These are phyloP conservation scores for Cladosporium sp. DNA, from an alignment of 2,329 filamentous ascomycete species.

Conservation along the genomic window DNA sequence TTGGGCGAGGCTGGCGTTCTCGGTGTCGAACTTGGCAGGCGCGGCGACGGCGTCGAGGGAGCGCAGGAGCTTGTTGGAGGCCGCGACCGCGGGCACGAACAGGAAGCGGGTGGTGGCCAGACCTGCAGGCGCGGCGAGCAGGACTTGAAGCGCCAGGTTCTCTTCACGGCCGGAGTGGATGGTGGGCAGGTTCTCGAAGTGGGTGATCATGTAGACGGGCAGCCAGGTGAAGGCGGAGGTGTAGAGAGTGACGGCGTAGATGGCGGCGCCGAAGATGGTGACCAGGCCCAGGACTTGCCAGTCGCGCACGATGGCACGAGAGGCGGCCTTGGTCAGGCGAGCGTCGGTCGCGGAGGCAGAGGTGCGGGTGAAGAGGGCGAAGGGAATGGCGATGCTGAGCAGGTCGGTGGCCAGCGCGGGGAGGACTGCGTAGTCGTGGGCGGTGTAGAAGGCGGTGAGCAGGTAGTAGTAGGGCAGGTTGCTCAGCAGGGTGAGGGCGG, in stretches of 20 bases:
- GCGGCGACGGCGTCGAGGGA: slow-evolving; percentile 8
- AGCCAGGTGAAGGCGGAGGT: slow-evolving; percentile 66
- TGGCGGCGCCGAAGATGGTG: slow-evolving; percentile 62
- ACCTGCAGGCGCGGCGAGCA: slow-evolving; percentile 64
- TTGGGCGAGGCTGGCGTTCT: slow-evolving; percentile 61
- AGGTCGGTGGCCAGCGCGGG: slow-evolving; percentile 65
- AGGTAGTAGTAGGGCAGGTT: slow-evolving; percentile 74
- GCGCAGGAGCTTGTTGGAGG: slow-evolving; percentile 12
- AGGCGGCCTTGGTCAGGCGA: slow-evolving; percentile 41
- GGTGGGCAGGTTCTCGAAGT: slow-evolving; percentile 69
- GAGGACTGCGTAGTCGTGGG: slow-evolving; percentile 58
- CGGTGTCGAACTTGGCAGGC: slow-evolving; percentile 57
- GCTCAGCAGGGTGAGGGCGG: slow-evolving; percentile 55
- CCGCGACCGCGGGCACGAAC: slow-evolving; percentile 57
- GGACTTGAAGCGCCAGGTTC: slow-evolving; percentile 44
- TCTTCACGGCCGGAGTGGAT: slow-evolving; percentile 65
- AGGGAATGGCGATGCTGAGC: slow-evolving; percentile 66
- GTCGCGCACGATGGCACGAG: slow-evolving; percentile 54
- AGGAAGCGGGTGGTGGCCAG: slow-evolving; percentile 71
- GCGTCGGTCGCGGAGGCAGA: slow-evolving; percentile 58
- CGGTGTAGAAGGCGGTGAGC: slow-evolving; percentile 70
- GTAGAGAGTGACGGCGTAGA: slow-evolving; percentile 73
- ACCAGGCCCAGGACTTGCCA: slow-evolving; percentile 60
- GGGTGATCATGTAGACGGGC: slow-evolving; percentile 64
- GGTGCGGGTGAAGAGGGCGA: slow-evolving; percentile 62